Conservation (phyloP, 371 early-diverging fungal species). For the Mortierella sp. region DNA sequence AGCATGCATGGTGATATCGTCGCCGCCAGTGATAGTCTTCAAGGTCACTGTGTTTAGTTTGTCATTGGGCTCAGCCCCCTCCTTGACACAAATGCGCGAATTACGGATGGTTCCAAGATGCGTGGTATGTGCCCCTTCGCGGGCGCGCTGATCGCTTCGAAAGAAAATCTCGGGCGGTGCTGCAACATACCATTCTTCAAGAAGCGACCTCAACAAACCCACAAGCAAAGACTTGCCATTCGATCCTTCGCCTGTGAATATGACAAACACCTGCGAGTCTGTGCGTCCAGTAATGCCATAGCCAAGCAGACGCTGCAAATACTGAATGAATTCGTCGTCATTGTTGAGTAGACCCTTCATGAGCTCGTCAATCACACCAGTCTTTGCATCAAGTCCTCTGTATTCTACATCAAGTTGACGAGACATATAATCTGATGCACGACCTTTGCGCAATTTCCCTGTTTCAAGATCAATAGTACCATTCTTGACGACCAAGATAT, state of each 20-base stretch:
- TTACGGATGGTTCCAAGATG: constrained; percentile 1
- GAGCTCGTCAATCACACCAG: not conserved
- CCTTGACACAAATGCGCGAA: constrained; percentile 15
- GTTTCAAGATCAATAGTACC: not conserved
- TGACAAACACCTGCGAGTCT: constrained; percentile 11
- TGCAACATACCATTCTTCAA: constrained; percentile 1
- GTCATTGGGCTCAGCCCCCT: constrained; percentile 12
- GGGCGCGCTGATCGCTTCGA: constrained; percentile 2
- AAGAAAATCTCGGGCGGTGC: constrained; percentile 13
- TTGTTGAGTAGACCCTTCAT: not conserved
- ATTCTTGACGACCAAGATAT: not conserved
- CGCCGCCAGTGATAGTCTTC: constrained; percentile 6
- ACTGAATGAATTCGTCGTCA: not conserved
- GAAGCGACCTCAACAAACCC: not conserved
- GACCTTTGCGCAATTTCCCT: not conserved
- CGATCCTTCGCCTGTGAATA: constrained; percentile 6
- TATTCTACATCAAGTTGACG: not conserved
- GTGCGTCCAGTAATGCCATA: constrained; percentile 13
- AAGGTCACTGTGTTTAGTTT: constrained; percentile 13
- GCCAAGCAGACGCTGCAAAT: constrained; percentile 9
- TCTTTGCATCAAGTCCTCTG: not conserved
- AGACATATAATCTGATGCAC: not conserved
- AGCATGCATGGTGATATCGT: constrained; percentile 10
- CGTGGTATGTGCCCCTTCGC: constrained; percentile 7
- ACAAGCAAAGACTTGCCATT: constrained; percentile 17